These are phyloP conservation scores for Clarireedia paspali DNA, from an alignment of 2,329 filamentous ascomycete genomes.

Conservation along the genomic window DNA sequence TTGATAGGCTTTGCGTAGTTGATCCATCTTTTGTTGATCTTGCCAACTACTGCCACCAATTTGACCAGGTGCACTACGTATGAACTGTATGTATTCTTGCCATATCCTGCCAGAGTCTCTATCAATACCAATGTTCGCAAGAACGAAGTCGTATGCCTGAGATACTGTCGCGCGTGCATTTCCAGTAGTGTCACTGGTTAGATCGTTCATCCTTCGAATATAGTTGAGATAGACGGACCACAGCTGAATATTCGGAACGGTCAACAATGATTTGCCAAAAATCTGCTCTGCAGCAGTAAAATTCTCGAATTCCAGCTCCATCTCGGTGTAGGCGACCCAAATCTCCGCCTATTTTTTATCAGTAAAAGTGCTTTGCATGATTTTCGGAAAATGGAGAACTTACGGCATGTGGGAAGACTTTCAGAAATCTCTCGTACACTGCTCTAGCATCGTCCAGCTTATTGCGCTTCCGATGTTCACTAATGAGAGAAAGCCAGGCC, in stretches of 20 bases:
- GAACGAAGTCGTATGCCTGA: conserved; percentile 85
- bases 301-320: conserved; percentile 84
- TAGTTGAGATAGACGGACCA: conserved; percentile 96
- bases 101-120: conserved; percentile 84
- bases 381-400: conserved; percentile 38
- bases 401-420: conserved; percentile 85
- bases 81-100: conserved; percentile 91
- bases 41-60: conserved; percentile 87
- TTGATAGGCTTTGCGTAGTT: conserved; percentile 85
- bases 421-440: conserved; percentile 79
- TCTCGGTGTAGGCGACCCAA: conserved; percentile 81
- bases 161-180: conserved; percentile 71
- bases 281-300: conserved; percentile 73
- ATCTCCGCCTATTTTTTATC: conserved; percentile 64
- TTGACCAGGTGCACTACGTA: conserved; percentile 78
- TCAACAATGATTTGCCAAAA: conserved; percentile 71
- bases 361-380: conserved; percentile 21
- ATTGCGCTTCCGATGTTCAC: conserved; percentile 73
- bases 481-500: conserved; percentile 83
- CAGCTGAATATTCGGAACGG: conserved; percentile 73
- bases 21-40: conserved; percentile 96
- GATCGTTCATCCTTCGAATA: conserved; percentile 81
- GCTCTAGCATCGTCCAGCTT: conserved; percentile 74
- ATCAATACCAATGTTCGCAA: conserved; percentile 84
- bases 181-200: conserved; percentile 71